Percentiles rank a stretch among this genome's conserved stretches.
These are phyloP conservation scores for Cladobotryum protrusum DNA, from an alignment of 2,329 filamentous ascomycete species.

Conservation along the genomic window DNA sequence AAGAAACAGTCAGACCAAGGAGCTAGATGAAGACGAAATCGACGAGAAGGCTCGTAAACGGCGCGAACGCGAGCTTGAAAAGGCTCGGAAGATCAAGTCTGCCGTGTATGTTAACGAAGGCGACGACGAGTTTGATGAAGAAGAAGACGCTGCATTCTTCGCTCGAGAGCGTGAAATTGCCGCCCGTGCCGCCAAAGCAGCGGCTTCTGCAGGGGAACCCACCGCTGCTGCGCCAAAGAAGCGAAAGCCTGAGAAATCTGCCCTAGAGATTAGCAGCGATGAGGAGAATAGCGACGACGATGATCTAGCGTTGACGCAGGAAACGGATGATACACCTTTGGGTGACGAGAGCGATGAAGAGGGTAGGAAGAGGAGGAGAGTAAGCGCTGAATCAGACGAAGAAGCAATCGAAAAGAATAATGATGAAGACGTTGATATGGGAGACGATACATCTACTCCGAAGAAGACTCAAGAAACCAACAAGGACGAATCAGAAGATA, in stretches of 20 bases:
- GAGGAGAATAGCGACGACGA: constrained; percentile 23
- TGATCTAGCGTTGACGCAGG: constrained; percentile 15
- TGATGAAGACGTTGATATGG: constrained; percentile 23
- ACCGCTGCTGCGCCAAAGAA: constrained; percentile 19
- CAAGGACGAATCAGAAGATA: constrained; percentile 10
- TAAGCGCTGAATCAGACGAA: constrained; percentile 20
- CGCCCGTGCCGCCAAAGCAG: constrained; percentile 41
- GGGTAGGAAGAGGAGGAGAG: constrained; percentile 31
- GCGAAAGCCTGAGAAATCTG: constrained; percentile 19
- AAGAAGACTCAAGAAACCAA: neutral
- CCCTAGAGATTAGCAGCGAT: constrained; percentile 22
- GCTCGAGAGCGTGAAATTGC: constrained; percentile 58
- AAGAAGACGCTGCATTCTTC: constrained; percentile 67
- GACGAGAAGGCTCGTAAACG: constrained; percentile 57
- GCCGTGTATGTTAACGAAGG: constrained; percentile 72
- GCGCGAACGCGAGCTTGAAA: constrained; percentile 66
- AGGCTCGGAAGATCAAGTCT: constrained; percentile 75
- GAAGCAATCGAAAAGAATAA: constrained; percentile 19
- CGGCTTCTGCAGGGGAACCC: constrained; percentile 17
- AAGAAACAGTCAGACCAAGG: constrained; percentile 38
- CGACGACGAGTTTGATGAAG: constrained; percentile 84
- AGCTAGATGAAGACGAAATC: constrained; percentile 56
- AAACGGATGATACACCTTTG: constrained; percentile 22
- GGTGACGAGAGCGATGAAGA: constrained; percentile 31
- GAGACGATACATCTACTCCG: constrained; percentile 17